Evolutionary conservation across 129 eudicot species (phyloP), one percentile per base, ranked within the genome.

Genomic region (Lonicera japonica): DNA sequence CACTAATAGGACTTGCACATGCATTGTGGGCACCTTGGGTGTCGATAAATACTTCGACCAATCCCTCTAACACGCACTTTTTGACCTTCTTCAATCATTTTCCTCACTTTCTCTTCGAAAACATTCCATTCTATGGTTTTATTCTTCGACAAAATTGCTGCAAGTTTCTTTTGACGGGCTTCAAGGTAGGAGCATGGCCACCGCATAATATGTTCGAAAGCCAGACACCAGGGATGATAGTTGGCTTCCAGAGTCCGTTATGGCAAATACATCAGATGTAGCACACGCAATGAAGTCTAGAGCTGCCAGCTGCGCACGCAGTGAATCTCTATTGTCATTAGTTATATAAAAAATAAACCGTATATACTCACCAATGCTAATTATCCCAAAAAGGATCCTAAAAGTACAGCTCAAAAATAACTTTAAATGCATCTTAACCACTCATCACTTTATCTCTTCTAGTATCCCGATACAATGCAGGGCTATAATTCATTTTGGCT

Each of bases 211-310:
- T 25, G 86, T 85, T 54, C 99, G 72, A 65, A 78, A 80, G 56
- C 99, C 99, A 8, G 95, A 85, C 48, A 85, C 99, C 17, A 88
- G 40, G 22, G 96, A 87, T 25, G 96, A 92, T 36, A 88, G 72
- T 70, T 88, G 91, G 74, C 96, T 88, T 19, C 99, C 96, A 0
- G 99, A 82, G 68, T 92, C 99, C 11, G 99, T 92, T 70, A 87
- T 80, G 54, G 99, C 89, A 76, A 92, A 88, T 17, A 88, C 91
- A 76, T 87, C 95, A 24, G 99, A 75, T 70, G 84, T 80, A 11
- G 95, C 89, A 72, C 96, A 84, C 0, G 90, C 95, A 17, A 92
- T 92, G 66, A 87, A 87, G 79, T 87, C 99, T 69, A 92, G 62
- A 20, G 99, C 96, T 25, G 99, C 96, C 68, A 92, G 77, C 98